Conservation (phyloP, 352 stramenopile species). For the Pythium aristosporum region DNA sequence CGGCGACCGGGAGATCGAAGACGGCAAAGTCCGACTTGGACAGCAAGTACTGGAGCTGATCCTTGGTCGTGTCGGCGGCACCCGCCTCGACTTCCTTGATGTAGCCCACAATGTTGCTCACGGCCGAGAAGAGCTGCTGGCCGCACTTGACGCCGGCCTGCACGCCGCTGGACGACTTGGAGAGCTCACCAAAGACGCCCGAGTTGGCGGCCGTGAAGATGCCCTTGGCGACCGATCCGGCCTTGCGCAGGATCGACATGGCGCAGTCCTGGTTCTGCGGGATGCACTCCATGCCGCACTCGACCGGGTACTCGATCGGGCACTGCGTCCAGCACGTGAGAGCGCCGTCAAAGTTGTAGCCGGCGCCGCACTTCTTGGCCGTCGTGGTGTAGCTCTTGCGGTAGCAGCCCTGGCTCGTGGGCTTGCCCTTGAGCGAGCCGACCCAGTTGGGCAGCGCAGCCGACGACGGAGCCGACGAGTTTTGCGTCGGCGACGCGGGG, state of each 20-base stretch:
- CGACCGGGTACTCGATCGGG: slow-evolving; percentile 67
- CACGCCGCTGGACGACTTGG: slow-evolving; percentile 38
- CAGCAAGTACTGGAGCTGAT: slow-evolving; percentile 39
- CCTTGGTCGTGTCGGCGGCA: slow-evolving; percentile 25
- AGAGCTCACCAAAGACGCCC: slow-evolving; percentile 57
- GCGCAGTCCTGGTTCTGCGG: slow-evolving; percentile 66
- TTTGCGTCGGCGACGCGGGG: slow-evolving; percentile 29
- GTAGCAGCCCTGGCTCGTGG: slow-evolving; percentile 44
- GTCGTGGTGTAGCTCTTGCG: slow-evolving; percentile 38
- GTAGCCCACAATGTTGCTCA: slow-evolving; percentile 39
- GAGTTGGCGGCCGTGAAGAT: slow-evolving; percentile 48
- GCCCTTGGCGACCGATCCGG: slow-evolving; percentile 42
- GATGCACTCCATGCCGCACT: slow-evolving; percentile 69
- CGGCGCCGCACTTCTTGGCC: slow-evolving; percentile 36
- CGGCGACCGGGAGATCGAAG: slow-evolving; percentile 44
- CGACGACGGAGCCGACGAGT: slow-evolving; percentile 28
- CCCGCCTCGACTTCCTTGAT: slow-evolving; percentile 5
- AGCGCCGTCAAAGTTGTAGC: slow-evolving; percentile 51
- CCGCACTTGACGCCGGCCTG: slow-evolving; percentile 48
- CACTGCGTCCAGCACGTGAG: slow-evolving; percentile 67
- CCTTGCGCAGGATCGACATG: slow-evolving; percentile 46
- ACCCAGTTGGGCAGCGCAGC: slow-evolving; percentile 40
- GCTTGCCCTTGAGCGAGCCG: slow-evolving; percentile 29
- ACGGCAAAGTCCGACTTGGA: slow-evolving; percentile 48
- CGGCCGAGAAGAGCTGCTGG: slow-evolving; percentile 43